Evolutionary conservation across 345 rosid species (phyloP).

Genomic region (Bruguiera gymnorhiza): DNA sequence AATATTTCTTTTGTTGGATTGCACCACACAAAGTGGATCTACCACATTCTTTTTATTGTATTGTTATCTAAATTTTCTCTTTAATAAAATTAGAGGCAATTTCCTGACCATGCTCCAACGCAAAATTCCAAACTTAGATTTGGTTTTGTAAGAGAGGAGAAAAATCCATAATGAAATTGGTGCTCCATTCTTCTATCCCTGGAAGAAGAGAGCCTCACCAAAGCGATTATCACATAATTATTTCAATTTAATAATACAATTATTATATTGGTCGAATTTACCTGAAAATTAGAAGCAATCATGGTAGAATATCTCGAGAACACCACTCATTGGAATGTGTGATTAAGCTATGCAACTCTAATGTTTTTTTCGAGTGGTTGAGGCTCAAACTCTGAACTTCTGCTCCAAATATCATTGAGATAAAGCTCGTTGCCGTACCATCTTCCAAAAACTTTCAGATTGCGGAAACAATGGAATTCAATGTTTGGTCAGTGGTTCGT

Average conservation of each 20-base stretch:
- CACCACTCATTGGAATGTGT: conserved; percentile 26
- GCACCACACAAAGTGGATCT: too few species aligned
- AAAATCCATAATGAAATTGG: conserved; percentile 30
- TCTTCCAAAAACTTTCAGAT: conserved; percentile 19
- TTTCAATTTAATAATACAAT: neutral
- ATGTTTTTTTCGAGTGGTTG: too few species aligned
- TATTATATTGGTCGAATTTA: conserved; percentile 20
- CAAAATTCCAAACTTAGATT: conserved; percentile 40
- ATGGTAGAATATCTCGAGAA: conserved; percentile 59
- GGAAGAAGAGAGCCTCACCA: neutral
- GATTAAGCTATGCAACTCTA: too few species aligned
- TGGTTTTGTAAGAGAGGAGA: conserved; percentile 17
- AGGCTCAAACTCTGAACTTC: too few species aligned
- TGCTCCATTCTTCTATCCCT: conserved; percentile 17
- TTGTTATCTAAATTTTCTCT: too few species aligned
- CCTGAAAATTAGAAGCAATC: conserved; percentile 49
- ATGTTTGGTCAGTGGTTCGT: neutral
- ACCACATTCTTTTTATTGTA: too few species aligned
- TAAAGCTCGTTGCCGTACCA: neutral
- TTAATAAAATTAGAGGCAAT: too few species aligned
- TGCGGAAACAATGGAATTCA: conserved; percentile 38
- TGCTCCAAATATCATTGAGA: too few species aligned
- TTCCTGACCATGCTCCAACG: conserved; percentile 30
- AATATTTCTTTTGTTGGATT: too few species aligned
- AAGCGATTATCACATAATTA: conserved; percentile 3